Percentiles rank a stretch among this genome's conserved stretches.
Evolutionary conservation across 257 asterid genomes (phyloP).

Genomic region (Thymus quinquecostatus): DNA sequence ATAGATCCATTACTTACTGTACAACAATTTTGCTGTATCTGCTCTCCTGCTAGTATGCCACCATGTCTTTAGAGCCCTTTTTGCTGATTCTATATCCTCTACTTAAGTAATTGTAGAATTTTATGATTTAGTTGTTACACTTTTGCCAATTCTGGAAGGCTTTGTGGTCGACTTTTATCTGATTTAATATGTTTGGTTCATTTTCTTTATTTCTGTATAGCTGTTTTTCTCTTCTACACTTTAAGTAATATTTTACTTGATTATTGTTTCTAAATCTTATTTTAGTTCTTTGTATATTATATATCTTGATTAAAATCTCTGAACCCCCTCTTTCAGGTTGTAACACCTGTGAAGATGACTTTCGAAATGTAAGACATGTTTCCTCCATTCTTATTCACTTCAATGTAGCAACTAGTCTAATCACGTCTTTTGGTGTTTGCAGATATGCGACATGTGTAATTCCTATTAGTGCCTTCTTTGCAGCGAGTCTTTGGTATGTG

Average conservation of each 20-base stretch:
- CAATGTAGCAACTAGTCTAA: constrained; percentile 23
- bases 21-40: not conserved
- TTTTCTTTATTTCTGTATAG: constrained; percentile 1
- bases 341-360: constrained; percentile 92
- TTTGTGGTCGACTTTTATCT: constrained; percentile 2
- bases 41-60: not conserved
- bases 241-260: constrained; percentile 21
- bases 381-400: constrained; percentile 28
- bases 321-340: constrained; percentile 58
- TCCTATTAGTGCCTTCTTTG: constrained; percentile 97
- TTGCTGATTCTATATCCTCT: not conserved
- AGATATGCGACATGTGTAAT: constrained; percentile 95
- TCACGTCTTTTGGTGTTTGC: constrained; percentile 44
- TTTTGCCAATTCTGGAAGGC: not conserved
- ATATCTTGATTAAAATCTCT: constrained; percentile 6
- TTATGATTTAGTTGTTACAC: not conserved
- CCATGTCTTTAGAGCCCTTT: not conserved
- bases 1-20: not conserved
- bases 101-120: not conserved
- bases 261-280: constrained; percentile 8
- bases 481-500: constrained; percentile 79
- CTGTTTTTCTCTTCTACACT: constrained; percentile 15
- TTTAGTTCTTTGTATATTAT: constrained; percentile 9
- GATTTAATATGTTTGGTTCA: constrained; percentile 2
- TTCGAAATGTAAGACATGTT: constrained; percentile 74